A percentile compares a stretch with the other conserved stretches of the same genome.
Conservation (phyloP, 1,284 basidiomycete genomes). For the Butyriboletus appendiculatus region DNA sequence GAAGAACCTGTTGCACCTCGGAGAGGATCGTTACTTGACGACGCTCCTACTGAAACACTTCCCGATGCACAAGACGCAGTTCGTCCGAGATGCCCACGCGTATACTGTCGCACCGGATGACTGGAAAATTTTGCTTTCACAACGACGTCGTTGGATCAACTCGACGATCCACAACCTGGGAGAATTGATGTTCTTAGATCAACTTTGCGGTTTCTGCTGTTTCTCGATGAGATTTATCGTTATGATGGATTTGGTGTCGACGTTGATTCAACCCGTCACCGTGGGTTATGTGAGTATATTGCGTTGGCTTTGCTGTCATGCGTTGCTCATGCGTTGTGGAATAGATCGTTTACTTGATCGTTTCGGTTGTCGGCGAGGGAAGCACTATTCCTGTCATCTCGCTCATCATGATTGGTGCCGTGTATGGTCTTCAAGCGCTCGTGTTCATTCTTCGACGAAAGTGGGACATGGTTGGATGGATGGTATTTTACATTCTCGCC, state of each 20-base stretch:
- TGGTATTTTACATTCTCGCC: slow-evolving; percentile 94
- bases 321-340: slow-evolving; percentile 10
- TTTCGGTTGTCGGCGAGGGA: slow-evolving; percentile 66
- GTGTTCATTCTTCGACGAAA: slow-evolving; percentile 87
- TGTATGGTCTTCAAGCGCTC: slow-evolving; percentile 90
- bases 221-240: slow-evolving; percentile 99
- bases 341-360: slow-evolving; percentile 87
- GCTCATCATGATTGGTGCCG: slow-evolving; percentile 88
- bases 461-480: slow-evolving; percentile 98
- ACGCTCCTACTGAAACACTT: slow-evolving; percentile 96
- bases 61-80: slow-evolving; percentile 91
- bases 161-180: slow-evolving; percentile 97
- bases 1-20: slow-evolving; percentile 95
- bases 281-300: slow-evolving; percentile 82
- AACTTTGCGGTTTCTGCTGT: slow-evolving; percentile 96
- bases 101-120: slow-evolving; percentile 91
- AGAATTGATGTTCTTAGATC: slow-evolving; percentile 90
- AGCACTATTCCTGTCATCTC: slow-evolving; percentile 76
- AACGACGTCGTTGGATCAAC: slow-evolving; percentile 99
- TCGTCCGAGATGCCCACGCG: slow-evolving; percentile 91
- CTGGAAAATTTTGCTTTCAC: slow-evolving; percentile 94
- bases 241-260: slow-evolving; percentile 91
- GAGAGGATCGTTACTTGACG: slow-evolving; percentile 98
- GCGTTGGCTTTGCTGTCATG: not conserved
- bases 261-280: slow-evolving; percentile 88